phyloP scores from a whole-genome alignment of 1,139 yeast species.

The Chernovozyma sophiae-reginae region DNA sequence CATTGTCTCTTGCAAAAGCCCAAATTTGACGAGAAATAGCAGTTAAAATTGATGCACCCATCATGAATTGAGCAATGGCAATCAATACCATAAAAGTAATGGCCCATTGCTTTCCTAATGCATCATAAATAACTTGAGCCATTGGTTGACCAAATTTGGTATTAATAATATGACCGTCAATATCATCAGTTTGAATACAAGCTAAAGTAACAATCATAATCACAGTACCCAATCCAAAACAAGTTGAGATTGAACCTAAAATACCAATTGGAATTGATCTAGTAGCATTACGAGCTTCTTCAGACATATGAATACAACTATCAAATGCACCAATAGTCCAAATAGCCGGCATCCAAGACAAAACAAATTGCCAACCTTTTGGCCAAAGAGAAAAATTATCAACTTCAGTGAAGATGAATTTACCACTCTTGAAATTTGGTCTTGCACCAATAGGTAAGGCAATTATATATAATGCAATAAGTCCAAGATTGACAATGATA shows the following conservation, averaged over 20 bases:
- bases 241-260: conserved; percentile 21
- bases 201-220: conserved; percentile 17
- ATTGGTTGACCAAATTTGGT: conserved; percentile 20
- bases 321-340: conserved; percentile 34
- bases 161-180: conserved; percentile 13
- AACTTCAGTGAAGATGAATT: conserved; percentile 16
- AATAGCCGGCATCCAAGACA: conserved; percentile 29
- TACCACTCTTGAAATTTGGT: conserved; percentile 13
- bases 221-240: conserved; percentile 19
- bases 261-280: conserved; percentile 26
- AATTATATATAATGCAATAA: conserved; percentile 17
- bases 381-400: conserved; percentile 16
- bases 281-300: conserved; percentile 25
- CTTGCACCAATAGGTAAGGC: conserved; percentile 27
- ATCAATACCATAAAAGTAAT: conserved; percentile 20
- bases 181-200: conserved; percentile 19
- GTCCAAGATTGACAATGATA: conserved; percentile 15
- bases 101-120: conserved; percentile 23
- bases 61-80: conserved; percentile 21
- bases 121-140: conserved; percentile 22
- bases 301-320: conserved; percentile 29
- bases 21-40: conserved; percentile 17
- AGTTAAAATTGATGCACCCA: conserved; percentile 22
- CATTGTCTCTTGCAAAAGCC: conserved; percentile 19
- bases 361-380: conserved; percentile 20